Evolutionary conservation across 2,329 filamentous ascomycete species (phyloP).

Genomic region (Periconia sp.): DNA sequence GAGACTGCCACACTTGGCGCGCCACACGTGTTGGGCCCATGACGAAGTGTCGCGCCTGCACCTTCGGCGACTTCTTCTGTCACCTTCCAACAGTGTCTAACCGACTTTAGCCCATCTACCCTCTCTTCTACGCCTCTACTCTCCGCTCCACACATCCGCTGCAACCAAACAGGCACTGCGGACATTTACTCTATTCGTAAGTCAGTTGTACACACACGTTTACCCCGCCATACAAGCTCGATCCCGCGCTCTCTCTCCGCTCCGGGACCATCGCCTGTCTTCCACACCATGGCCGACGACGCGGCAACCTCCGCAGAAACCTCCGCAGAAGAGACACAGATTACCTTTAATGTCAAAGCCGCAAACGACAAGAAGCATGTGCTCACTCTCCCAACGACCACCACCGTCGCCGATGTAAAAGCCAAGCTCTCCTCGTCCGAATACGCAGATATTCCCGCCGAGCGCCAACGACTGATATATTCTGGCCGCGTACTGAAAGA

Average conservation of each 20-base stretch:
- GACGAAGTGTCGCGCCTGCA: too few species aligned
- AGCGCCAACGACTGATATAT: conserved; percentile 95
- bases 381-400: conserved; percentile 78
- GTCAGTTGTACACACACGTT: not conserved
- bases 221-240: conserved; percentile 8
- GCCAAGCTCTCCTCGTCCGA: conserved; percentile 80
- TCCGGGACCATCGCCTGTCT: too few species aligned
- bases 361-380: conserved; percentile 86
- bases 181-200: not conserved
- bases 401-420: conserved; percentile 86
- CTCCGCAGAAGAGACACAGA: conserved; percentile 68
- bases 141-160: conserved; percentile 1
- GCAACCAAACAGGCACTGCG: conserved; percentile 7
- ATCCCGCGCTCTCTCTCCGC: too few species aligned
- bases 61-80: conserved; percentile 23
- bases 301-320: conserved; percentile 55
- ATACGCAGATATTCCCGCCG: conserved; percentile 83
- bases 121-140: not conserved
- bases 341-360: conserved; percentile 98
- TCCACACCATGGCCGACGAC: conserved; percentile 69
- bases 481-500: conserved; percentile 97
- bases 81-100: conserved; percentile 33
- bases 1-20: too few species aligned
- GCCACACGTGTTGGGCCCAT: conserved; percentile 5
- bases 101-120: not conserved